phyloP scores from a whole-genome alignment of 164 flowering plant genomes.

The Magnolia kwangsiensis region DNA sequence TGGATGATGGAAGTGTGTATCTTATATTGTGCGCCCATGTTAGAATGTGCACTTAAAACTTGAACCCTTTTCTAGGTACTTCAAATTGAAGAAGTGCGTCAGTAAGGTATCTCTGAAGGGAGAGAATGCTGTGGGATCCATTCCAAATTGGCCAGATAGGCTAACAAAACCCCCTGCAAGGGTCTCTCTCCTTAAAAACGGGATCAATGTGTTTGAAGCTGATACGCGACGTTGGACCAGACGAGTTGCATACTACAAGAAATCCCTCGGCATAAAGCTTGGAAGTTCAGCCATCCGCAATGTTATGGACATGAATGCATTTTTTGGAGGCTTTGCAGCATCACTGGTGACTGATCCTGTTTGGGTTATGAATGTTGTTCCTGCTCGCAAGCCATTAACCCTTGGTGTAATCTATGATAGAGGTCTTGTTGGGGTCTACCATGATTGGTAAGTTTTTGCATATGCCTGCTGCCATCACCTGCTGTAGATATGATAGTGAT shows the following conservation, averaged over 20 bases:
- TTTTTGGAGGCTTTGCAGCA: conserved; percentile 97
- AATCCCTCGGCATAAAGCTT: conserved; percentile 70
- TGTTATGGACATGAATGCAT: conserved; percentile 98
- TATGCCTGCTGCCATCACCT: neutral
- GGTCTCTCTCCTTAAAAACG: conserved; percentile 62
- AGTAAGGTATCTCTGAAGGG: conserved; percentile 60
- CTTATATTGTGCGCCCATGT: neutral
- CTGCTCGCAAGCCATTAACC: conserved; percentile 69
- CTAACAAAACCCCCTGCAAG: conserved; percentile 67
- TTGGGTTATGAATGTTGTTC: conserved; percentile 99
- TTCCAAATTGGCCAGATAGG: conserved; percentile 92
- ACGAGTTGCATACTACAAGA: conserved; percentile 78
- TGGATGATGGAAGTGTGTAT: neutral
- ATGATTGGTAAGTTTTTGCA: conserved; percentile 78
- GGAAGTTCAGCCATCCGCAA: conserved; percentile 83
- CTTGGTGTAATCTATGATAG: conserved; percentile 83
- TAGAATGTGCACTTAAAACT: neutral
- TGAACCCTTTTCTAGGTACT: conserved; percentile 53
- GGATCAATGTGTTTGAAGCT: conserved; percentile 80
- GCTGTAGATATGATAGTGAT: neutral
- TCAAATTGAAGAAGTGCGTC: conserved; percentile 73
- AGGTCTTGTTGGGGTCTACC: conserved; percentile 92
- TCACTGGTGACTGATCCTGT: conserved; percentile 76
- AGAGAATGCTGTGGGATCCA: conserved; percentile 61
- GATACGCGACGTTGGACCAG: conserved; percentile 86